Evolutionary conservation across 768 basidiomycete species (phyloP).

Genomic region (Leccinum rimulosum): DNA sequence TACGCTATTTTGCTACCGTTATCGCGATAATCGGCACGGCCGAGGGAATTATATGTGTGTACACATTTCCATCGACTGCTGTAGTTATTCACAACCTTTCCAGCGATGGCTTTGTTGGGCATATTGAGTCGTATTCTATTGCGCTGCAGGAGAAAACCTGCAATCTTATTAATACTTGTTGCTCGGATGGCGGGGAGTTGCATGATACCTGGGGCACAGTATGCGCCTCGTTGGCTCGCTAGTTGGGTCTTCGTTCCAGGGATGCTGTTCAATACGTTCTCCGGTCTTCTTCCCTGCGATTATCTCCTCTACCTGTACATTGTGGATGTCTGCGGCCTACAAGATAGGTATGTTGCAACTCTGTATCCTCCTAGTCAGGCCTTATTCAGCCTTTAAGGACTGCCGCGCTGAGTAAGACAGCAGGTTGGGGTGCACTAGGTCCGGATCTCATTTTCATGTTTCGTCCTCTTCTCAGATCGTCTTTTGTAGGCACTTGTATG

Average conservation of each 20-base stretch:
- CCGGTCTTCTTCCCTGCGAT: conserved; percentile 1
- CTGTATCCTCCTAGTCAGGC: background rate
- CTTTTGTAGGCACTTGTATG: conserved; percentile 20
- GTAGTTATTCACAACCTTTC: background rate
- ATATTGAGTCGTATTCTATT: conserved; percentile 22
- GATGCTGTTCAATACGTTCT: conserved; percentile 15
- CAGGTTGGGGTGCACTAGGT: conserved; percentile 32
- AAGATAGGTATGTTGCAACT: conserved; percentile 19
- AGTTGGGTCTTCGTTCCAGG: conserved; percentile 16
- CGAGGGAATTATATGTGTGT: conserved; percentile 23
- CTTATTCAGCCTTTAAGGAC: conserved; percentile 23
- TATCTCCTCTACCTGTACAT: conserved; percentile 29
- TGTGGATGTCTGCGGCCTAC: conserved; percentile 26
- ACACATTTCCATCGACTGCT: background rate
- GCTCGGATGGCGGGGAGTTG: conserved; percentile 5
- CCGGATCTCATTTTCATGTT: background rate
- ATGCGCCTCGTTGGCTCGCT: conserved; percentile 11
- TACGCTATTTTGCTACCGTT: conserved; percentile 20
- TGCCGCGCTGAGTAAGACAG: conserved; percentile 21
- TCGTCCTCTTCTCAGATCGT: background rate
- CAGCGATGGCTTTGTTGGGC: conserved; percentile 27
- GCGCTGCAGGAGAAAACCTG: conserved; percentile 27
- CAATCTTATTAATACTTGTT: conserved; percentile 12
- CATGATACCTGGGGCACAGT: conserved; percentile 18
- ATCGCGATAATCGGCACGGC: conserved; percentile 14